Evolutionary conservation across 148 eudicot species (phyloP).

Genomic region (Camellia granthamiana): DNA sequence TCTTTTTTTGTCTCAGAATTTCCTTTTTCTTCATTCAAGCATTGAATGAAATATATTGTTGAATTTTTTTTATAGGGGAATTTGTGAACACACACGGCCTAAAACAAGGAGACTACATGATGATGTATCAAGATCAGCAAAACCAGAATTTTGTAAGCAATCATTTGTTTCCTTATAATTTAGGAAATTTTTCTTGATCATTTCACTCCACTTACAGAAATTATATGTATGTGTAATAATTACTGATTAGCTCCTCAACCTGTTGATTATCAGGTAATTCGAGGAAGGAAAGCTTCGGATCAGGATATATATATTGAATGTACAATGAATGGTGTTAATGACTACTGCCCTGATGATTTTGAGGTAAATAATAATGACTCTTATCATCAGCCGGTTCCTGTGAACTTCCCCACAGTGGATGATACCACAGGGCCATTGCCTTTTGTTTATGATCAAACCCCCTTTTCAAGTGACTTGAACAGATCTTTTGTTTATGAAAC

Average conservation of each 20-base stretch:
- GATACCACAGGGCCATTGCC: constrained; percentile 16
- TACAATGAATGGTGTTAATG: constrained; percentile 22
- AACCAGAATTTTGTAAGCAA: constrained; percentile 54
- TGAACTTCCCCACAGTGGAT: constrained; percentile 18
- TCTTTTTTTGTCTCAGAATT: not conserved
- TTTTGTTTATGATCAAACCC: not conserved
- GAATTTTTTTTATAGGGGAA: constrained; percentile 37
- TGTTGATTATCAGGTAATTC: constrained; percentile 43
- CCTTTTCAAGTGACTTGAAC: constrained; percentile 16
- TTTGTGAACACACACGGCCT: constrained; percentile 51
- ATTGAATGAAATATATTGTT: not conserved
- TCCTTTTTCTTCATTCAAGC: not conserved
- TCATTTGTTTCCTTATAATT: not conserved
- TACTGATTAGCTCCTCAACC: not conserved
- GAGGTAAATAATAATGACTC: constrained; percentile 18
- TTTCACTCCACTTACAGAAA: not conserved
- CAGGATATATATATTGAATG: constrained; percentile 28
- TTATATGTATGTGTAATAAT: too few relatives aligned
- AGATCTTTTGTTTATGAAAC: constrained; percentile 27
- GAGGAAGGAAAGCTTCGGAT: constrained; percentile 52
- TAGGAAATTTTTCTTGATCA: too few relatives aligned
- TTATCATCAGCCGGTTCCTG: constrained; percentile 22
- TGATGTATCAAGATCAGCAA: constrained; percentile 52
- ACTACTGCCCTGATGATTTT: constrained; percentile 6
- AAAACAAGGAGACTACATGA: constrained; percentile 57